Conservation (phyloP, 2,329 filamentous ascomycete species). For the Colletotrichum cordylinicola region DNA sequence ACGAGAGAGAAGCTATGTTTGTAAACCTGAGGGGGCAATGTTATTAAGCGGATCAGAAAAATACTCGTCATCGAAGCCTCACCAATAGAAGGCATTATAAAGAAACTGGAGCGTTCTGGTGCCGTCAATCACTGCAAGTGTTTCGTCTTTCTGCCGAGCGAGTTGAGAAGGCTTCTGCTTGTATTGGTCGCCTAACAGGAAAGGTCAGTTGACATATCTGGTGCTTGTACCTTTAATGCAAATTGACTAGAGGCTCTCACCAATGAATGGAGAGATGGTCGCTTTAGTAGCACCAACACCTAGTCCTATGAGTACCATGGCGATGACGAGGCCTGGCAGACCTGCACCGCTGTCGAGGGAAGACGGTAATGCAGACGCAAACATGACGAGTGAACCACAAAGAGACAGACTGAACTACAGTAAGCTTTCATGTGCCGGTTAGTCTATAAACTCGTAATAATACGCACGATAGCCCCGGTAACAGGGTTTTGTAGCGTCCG, state of each 20-base stretch:
- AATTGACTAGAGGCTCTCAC: not conserved
- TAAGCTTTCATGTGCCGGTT: not conserved
- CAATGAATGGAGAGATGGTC: constrained; percentile 45
- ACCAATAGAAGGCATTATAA: constrained; percentile 68
- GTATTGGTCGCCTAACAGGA: constrained; percentile 56
- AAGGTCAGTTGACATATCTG: not conserved
- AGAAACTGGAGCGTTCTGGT: constrained; percentile 61
- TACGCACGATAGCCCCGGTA: constrained; percentile 20
- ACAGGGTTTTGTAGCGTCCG: constrained; percentile 65
- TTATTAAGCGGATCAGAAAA: not conserved
- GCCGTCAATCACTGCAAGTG: constrained; percentile 59
- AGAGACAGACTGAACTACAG: constrained; percentile 48
- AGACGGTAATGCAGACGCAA: constrained; percentile 57
- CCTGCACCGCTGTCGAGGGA: constrained; percentile 55
- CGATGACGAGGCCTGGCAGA: constrained; percentile 59
- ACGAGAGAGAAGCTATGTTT: constrained; percentile 66
- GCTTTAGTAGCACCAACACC: constrained; percentile 67
- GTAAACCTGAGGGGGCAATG: constrained; percentile 48
- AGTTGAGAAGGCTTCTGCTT: constrained; percentile 51
- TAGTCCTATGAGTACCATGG: constrained; percentile 63
- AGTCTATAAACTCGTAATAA: constrained; percentile 14
- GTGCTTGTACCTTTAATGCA: not conserved
- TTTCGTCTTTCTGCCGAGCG: constrained; percentile 23
- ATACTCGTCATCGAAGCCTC: not conserved
- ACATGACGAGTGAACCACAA: constrained; percentile 58